A percentile compares a stretch with the other conserved stretches of the same genome.
Conservation (phyloP, 2,329 filamentous ascomycete species). For the Calycina herbarum region DNA sequence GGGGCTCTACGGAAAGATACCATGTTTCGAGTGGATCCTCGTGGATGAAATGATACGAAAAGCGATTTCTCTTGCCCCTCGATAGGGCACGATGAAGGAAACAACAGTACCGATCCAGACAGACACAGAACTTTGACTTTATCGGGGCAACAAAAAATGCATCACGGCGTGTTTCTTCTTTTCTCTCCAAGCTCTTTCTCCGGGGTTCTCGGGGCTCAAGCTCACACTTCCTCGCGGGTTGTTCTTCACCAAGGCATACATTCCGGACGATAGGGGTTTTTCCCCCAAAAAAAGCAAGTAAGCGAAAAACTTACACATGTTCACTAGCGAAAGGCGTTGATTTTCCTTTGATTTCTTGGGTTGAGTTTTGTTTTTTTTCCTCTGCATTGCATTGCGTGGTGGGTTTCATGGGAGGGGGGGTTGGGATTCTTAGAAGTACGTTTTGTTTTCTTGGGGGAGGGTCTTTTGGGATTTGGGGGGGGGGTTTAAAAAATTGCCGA, state of each 20-base stretch:
- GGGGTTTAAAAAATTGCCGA: too few species aligned
- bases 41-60: too few species aligned
- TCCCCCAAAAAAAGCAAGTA: neutral
- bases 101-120: neutral
- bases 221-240: neutral
- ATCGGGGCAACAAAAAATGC: neutral
- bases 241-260: neutral
- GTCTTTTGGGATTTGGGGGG: too few species aligned
- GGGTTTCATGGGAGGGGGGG: neutral
- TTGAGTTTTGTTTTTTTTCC: neutral
- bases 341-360: neutral
- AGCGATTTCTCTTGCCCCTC: too few species aligned
- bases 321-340: neutral
- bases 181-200: too few species aligned
- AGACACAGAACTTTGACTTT: neutral
- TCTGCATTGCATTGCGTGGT: slow-evolving; percentile 6
- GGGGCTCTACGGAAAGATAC: neutral
- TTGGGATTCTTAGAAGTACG: too few species aligned
- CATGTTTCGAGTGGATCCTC: neutral
- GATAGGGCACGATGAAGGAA: too few species aligned
- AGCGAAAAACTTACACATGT: neutral
- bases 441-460: too few species aligned
- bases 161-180: neutral
- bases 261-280: neutral
- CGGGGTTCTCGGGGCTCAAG: too few species aligned